These are phyloP conservation scores for Pseudonitzschia delicatissima DNA, from an alignment of 108 stramenopile genomes.

Conservation along the genomic window DNA sequence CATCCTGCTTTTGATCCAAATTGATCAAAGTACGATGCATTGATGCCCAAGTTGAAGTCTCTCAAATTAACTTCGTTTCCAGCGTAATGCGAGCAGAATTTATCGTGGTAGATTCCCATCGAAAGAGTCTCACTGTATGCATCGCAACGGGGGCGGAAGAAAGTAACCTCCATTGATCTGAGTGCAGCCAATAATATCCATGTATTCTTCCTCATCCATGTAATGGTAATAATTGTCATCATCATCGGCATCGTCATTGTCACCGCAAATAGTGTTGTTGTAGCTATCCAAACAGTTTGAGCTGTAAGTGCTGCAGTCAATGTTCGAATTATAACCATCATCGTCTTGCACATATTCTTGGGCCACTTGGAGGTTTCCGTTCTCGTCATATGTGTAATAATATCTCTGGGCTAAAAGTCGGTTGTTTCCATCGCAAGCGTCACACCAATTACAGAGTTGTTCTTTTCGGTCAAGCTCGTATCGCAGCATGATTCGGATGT, in stretches of 20 bases:
- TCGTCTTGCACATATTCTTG: constrained; percentile 4
- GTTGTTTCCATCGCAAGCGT: constrained; percentile 22
- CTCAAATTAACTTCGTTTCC: constrained; percentile 45
- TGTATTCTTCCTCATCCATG: constrained; percentile 22
- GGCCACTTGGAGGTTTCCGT: constrained; percentile 16
- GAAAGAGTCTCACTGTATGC: constrained; percentile 33
- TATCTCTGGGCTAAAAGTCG: constrained; percentile 11
- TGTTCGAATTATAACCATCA: constrained; percentile 14
- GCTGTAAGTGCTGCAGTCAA: constrained; percentile 20
- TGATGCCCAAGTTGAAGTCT: constrained; percentile 39
- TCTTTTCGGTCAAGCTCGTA: constrained; percentile 39
- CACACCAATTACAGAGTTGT: constrained; percentile 52
- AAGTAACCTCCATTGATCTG: constrained; percentile 42
- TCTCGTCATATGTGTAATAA: constrained; percentile 20
- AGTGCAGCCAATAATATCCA: constrained; percentile 48
- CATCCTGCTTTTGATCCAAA: constrained; percentile 31
- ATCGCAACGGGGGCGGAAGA: constrained; percentile 52
- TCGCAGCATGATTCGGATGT: constrained; percentile 53
- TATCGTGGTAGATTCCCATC: constrained; percentile 56
- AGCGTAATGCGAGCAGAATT: constrained; percentile 54
- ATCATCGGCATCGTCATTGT: constrained; percentile 21
- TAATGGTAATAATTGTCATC: constrained; percentile 9
- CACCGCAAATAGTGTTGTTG: constrained; percentile 22
- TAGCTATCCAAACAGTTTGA: constrained; percentile 31
- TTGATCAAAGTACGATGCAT: constrained; percentile 31